phyloP scores from a whole-genome alignment of 108 stramenopile genomes.

The Asterionellopsis glacialis region DNA sequence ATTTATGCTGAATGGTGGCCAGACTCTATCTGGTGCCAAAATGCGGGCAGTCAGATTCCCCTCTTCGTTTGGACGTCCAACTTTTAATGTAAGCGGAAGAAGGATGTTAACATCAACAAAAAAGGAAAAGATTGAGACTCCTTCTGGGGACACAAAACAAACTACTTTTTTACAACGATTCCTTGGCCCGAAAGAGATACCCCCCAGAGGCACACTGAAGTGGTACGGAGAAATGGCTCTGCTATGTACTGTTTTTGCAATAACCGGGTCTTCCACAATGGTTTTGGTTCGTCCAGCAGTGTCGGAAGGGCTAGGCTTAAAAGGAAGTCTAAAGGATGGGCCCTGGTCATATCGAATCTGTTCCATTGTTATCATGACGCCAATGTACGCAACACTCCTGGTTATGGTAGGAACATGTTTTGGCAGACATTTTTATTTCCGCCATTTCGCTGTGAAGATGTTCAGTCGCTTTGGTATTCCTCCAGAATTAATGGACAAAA shows the following conservation, averaged over 20 bases:
- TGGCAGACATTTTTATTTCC: constrained; percentile 82
- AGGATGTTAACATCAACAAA: neutral
- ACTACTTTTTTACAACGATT: constrained; percentile 42
- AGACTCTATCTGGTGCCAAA: neutral
- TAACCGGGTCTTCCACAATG: constrained; percentile 86
- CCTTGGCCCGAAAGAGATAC: constrained; percentile 71
- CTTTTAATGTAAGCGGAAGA: neutral
- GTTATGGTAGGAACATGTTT: constrained; percentile 75
- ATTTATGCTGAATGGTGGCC: neutral
- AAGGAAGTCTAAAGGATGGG: constrained; percentile 77
- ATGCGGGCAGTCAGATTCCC: neutral
- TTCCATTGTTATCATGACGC: constrained; percentile 83
- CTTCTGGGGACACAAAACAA: constrained; percentile 1
- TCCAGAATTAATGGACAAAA: constrained; percentile 70
- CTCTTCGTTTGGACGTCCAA: neutral
- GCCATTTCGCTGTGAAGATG: constrained; percentile 87
- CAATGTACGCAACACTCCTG: constrained; percentile 70
- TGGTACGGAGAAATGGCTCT: constrained; percentile 81
- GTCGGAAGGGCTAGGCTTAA: constrained; percentile 54
- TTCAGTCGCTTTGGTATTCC: constrained; percentile 84
- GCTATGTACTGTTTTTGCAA: constrained; percentile 82
- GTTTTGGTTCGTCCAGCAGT: constrained; percentile 79
- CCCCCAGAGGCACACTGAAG: constrained; percentile 47
- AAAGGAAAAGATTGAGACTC: neutral
- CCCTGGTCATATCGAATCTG: constrained; percentile 84